These are phyloP conservation scores for Calocybe cyanea DNA, from an alignment of 768 basidiomycete genomes.

Conservation along the genomic window DNA sequence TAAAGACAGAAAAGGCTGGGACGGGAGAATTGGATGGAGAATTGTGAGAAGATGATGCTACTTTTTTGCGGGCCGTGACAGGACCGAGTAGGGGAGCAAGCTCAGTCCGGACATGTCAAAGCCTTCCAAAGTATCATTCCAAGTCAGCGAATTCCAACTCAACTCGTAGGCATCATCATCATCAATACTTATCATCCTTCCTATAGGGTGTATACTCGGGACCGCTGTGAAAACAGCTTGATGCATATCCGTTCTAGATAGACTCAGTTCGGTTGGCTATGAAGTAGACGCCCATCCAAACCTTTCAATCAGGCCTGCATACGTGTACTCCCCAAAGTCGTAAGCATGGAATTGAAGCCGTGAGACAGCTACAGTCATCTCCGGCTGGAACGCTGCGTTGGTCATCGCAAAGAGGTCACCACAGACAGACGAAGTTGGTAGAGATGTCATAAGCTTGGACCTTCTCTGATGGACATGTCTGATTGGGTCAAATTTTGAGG, in stretches of 20 bases:
- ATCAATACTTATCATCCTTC: not conserved
- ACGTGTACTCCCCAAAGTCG: no score
- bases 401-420: not conserved
- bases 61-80: constrained; percentile 6
- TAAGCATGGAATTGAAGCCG: no score
- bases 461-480: no score
- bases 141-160: no score
- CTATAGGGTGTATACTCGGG: constrained; percentile 2
- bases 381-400: no score
- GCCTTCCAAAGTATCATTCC: no score
- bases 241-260: no score
- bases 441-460: not conserved
- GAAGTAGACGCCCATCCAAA: no score
- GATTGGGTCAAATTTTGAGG: not conserved
- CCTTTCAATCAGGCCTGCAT: no score
- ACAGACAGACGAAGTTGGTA: not conserved
- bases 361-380: no score
- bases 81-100: constrained; percentile 2
- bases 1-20: not conserved
- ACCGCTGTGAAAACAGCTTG: not conserved
- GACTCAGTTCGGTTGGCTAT: no score
- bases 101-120: not conserved
- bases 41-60: constrained; percentile 1
- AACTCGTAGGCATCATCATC: no score
- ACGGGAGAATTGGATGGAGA: not conserved